These are phyloP conservation scores for Singerocomus inundabilis DNA, from an alignment of 1,284 basidiomycete genomes.

Conservation along the genomic window DNA sequence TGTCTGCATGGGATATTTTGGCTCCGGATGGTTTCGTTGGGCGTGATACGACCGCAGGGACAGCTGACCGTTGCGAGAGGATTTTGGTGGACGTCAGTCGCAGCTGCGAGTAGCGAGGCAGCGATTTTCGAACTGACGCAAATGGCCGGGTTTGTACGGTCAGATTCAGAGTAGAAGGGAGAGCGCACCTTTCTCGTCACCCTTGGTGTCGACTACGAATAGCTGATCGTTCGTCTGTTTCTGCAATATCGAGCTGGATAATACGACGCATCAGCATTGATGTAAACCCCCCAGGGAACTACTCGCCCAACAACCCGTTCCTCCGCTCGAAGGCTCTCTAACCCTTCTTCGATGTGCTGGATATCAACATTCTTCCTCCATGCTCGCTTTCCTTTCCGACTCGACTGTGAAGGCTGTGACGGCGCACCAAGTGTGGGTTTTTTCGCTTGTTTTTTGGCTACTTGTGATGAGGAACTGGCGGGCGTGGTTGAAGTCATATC, in stretches of 20 bases:
- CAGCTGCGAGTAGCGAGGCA: conserved; percentile 53
- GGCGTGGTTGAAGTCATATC: conserved; percentile 11
- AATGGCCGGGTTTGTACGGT: background rate
- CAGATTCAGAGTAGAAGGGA: background rate
- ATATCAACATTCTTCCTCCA: conserved; percentile 94
- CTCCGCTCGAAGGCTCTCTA: conserved; percentile 75
- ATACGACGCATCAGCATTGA: background rate
- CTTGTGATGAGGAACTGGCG: background rate
- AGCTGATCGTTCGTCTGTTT: conserved; percentile 69
- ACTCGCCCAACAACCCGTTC: conserved; percentile 76
- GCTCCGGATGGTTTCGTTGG: conserved; percentile 28
- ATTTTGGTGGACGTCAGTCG: conserved; percentile 80
- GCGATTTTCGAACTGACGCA: conserved; percentile 52
- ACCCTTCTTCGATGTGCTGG: conserved; percentile 66
- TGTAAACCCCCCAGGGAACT: background rate
- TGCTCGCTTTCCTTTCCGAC: conserved; percentile 85
- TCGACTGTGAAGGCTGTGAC: conserved; percentile 51
- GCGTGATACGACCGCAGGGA: conserved; percentile 75
- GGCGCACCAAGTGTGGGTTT: conserved; percentile 27
- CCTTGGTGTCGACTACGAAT: conserved; percentile 77
- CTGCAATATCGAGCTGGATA: conserved; percentile 52
- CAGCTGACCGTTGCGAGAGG: conserved; percentile 78
- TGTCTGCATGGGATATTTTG: conserved; percentile 61
- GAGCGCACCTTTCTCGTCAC: conserved; percentile 70
- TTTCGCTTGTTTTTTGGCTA: conserved; percentile 6